A percentile compares a stretch with the other conserved stretches of the same genome.
Conservation (phyloP, 106 monocot genomes). For the Agapanthus africanus region DNA sequence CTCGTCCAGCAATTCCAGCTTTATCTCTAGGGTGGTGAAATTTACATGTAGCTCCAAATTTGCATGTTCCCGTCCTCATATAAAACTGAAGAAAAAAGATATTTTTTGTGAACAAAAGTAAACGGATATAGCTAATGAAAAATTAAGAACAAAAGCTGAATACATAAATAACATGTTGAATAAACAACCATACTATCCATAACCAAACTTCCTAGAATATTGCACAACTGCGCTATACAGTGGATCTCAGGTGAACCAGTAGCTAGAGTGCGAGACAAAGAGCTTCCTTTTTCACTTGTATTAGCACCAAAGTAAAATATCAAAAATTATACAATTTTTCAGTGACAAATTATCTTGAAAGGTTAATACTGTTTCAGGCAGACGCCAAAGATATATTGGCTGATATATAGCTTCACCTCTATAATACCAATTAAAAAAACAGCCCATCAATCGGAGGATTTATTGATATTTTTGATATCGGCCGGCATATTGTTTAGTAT, state of each 20-base stretch:
- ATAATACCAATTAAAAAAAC: no score
- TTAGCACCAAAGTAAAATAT: background rate
- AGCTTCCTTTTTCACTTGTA: background rate
- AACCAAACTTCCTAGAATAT: background rate
- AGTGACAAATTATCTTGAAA: background rate
- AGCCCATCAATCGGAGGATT: no score
- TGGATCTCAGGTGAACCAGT: background rate
- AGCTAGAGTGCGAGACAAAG: background rate
- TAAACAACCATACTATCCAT: background rate
- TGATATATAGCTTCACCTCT: no score
- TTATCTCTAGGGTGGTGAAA: constrained; percentile 96
- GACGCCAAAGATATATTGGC: no score
- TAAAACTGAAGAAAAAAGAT: constrained; percentile 66
- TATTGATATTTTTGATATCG: no score
- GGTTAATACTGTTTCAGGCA: no score
- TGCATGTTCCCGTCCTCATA: constrained; percentile 91
- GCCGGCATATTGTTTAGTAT: no score
- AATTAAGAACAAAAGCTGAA: background rate
- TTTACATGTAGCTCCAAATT: constrained; percentile 96
- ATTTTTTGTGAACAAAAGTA: no score
- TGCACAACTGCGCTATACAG: background rate
- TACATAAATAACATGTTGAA: background rate
- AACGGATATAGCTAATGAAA: background rate
- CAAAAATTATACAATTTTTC: background rate
- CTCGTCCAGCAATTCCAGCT: constrained; percentile 65